Base-by-base conservation (phyloP, 208 protist species). In the Phytomonas sp. region DNA sequence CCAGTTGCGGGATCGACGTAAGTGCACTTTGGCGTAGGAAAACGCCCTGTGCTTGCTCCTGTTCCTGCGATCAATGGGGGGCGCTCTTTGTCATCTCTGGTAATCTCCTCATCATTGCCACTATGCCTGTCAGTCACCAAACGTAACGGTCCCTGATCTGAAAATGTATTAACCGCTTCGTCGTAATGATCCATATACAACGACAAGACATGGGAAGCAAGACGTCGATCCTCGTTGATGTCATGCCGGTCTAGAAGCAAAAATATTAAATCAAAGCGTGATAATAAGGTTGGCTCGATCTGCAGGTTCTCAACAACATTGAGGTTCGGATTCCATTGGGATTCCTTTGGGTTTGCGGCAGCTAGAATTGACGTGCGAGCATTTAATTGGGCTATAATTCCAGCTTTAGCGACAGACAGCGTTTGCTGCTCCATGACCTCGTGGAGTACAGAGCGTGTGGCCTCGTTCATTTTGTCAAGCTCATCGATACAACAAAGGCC, bases 401-500 rank as follows among this genome's bases (percentile, higher is more conserved):
- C 99, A n/a, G 99, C 99, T 84, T 99, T 99, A 30, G 99, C 99
- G 60, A 99, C 91, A 32, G 98, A 99, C 2, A 99, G 89, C 31
- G 99, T 99, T 81, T 99, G 98, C 88, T 99, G 99, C 85, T 99
- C 99, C 98, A 99, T 99, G 26, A 96, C 99, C 86, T 99, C 99
- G 79, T 99, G 98, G 45, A 99, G 83, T 67, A 99, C 97, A 0
- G 96, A 98, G 32, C 98, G 88, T 2, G 98, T 99, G 10, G 87
- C 77, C 56, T 99, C 98, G 74, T 88, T 94, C 98, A 99, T 99
- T 84, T 99, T 99, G 81, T 99, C 99, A 83, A 99, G 99, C 85
- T 99, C 99, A 77, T 99, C 99, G 66, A 99, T 99, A 86, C 99
- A 99, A 83, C 99, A 99, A 23, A 99, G 79, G 60, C 99, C 99